Evolutionary conservation across 1,284 basidiomycete species (phyloP).

Genomic region (Melanopsichium pennsylvanicum): DNA sequence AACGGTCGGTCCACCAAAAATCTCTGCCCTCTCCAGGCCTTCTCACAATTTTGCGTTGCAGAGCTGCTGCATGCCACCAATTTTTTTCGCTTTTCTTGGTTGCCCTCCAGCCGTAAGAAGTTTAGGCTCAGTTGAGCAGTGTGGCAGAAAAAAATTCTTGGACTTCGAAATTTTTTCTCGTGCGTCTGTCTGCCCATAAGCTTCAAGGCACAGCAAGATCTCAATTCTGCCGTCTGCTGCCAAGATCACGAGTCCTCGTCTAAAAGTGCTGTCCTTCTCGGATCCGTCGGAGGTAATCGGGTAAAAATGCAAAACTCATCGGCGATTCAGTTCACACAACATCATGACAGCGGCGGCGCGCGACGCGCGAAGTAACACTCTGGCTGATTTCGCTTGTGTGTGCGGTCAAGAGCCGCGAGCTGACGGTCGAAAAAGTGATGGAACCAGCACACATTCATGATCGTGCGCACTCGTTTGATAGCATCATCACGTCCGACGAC

Average conservation of each 20-base stretch:
- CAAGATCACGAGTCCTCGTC: constrained; percentile 17
- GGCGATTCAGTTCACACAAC: constrained; percentile 12
- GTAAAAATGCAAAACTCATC: neutral
- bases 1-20: constrained; percentile 8
- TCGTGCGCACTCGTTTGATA: neutral
- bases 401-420: too few relatives aligned
- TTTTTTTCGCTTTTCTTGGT: too few relatives aligned
- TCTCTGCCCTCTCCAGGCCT: constrained; percentile 4
- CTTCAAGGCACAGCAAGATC: neutral
- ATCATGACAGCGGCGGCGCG: constrained; percentile 15
- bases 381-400: neutral
- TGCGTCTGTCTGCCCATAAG: constrained; percentile 23
- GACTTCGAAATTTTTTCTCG: constrained; percentile 43
- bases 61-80: too few relatives aligned
- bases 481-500: neutral
- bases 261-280: constrained; percentile 6
- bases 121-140: constrained; percentile 10
- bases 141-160: constrained; percentile 35
- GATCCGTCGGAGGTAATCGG: constrained; percentile 2
- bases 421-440: constrained; percentile 9
- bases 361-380: constrained; percentile 36
- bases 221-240: constrained; percentile 22
- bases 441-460: constrained; percentile 19
- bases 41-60: constrained; percentile 20
- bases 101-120: too few relatives aligned